A percentile compares a stretch with the other conserved stretches of the same genome.
Evolutionary conservation across 371 early-diverging fungal species (phyloP).

Genomic region (Fennellomyces sp.): DNA sequence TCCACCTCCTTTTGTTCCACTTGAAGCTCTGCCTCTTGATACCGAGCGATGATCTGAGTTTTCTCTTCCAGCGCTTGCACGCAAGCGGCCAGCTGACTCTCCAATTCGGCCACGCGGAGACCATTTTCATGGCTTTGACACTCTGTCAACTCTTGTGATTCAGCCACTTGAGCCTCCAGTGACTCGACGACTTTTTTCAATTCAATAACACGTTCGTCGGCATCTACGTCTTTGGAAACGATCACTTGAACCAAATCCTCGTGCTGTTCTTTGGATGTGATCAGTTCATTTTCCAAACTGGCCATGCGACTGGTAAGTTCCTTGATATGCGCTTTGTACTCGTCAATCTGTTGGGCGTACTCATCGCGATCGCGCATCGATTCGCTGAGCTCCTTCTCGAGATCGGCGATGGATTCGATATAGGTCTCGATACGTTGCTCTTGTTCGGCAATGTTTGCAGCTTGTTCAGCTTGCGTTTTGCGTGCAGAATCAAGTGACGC

Average conservation of each 20-base stretch:
- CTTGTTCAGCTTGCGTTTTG: neutral
- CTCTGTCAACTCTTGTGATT: neutral
- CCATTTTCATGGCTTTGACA: neutral
- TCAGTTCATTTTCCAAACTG: constrained; percentile 5
- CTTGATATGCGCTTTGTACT: neutral
- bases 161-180: neutral
- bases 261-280: neutral
- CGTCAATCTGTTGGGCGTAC: neutral
- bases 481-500: neutral
- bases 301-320: constrained; percentile 9
- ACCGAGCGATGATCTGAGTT: too few species aligned
- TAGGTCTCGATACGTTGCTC: neutral
- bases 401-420: neutral
- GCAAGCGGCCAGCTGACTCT: neutral
- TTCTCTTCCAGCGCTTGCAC: neutral
- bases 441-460: neutral
- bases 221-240: neutral
- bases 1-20: neutral
- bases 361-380: constrained; percentile 8
- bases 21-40: too few species aligned
- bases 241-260: constrained; percentile 5
- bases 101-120: neutral
- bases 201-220: neutral
- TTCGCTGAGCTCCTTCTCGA: neutral
- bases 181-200: neutral